phyloP scores from a whole-genome alignment of 1,284 basidiomycete species.

The Moesziomyces globuligerus region DNA sequence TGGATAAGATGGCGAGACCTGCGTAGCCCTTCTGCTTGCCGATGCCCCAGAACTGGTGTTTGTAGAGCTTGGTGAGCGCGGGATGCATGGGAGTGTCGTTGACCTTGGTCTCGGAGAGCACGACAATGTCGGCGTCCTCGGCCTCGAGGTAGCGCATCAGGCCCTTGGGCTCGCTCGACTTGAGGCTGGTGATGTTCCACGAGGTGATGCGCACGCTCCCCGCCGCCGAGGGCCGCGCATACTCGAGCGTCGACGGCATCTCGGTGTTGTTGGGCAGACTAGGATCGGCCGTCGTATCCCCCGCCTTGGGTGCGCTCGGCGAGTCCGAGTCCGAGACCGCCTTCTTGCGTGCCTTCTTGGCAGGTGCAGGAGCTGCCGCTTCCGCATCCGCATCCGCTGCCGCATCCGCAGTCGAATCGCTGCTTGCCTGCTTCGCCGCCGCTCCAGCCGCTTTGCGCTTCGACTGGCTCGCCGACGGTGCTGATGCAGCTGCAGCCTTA shows the following conservation, averaged over 20 bases:
- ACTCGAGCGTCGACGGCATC: conserved; percentile 28
- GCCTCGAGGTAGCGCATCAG: conserved; percentile 62
- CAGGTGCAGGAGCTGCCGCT: conserved; percentile 2
- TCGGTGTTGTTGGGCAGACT: conserved; percentile 43
- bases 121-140: conserved; percentile 62
- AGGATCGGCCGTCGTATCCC: conserved; percentile 34
- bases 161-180: conserved; percentile 58
- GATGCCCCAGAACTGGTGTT: conserved; percentile 65
- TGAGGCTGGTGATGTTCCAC: conserved; percentile 65
- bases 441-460: conserved; percentile 27
- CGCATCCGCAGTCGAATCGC: not conserved
- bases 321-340: conserved; percentile 31
- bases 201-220: conserved; percentile 45
- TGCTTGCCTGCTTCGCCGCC: conserved; percentile 4
- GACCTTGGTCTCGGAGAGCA: conserved; percentile 64
- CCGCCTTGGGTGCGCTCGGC: conserved; percentile 25
- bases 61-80: conserved; percentile 51
- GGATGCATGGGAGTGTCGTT: conserved; percentile 58
- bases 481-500: not conserved
- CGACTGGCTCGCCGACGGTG: conserved; percentile 11
- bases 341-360: conserved; percentile 41
- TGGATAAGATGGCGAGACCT: conserved; percentile 83
- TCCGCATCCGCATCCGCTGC: not conserved
- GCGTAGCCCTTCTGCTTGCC: conserved; percentile 70
- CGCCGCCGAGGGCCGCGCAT: conserved; percentile 21